Evolutionary conservation across 176 grass and related monocot genomes (phyloP).

Genomic region (Triticum aestivum): DNA sequence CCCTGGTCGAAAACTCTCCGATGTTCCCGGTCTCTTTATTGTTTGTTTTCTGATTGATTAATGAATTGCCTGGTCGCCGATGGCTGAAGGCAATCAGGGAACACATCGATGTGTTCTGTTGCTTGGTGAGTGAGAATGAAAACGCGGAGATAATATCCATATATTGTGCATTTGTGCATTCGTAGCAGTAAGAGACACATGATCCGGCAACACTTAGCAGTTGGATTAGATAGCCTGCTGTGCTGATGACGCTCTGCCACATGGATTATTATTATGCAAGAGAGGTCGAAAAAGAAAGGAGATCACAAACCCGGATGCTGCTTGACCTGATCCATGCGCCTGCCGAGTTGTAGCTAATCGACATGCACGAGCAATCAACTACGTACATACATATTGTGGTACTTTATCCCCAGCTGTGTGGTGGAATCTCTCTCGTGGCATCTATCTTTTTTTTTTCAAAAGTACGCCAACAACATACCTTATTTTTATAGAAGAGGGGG

Average conservation of each 20-base stretch:
- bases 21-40: neutral
- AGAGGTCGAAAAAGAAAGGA: neutral
- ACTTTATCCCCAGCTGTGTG: no score
- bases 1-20: conserved; percentile 1
- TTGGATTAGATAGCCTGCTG: neutral
- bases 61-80: neutral
- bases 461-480: no score
- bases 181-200: neutral
- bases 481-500: no score
- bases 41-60: neutral
- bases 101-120: neutral
- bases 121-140: neutral
- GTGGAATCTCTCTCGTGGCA: no score
- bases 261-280: neutral
- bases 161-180: neutral
- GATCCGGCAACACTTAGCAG: neutral
- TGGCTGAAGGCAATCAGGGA: neutral
- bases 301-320: neutral
- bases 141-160: neutral
- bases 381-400: no score
- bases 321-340: neutral
- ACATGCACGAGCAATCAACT: no score
- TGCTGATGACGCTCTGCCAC: neutral
- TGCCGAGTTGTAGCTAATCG: neutral
- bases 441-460: no score